Evolutionary conservation across 306 rosid species (phyloP).

Genomic region (Cucumis hystrix): DNA sequence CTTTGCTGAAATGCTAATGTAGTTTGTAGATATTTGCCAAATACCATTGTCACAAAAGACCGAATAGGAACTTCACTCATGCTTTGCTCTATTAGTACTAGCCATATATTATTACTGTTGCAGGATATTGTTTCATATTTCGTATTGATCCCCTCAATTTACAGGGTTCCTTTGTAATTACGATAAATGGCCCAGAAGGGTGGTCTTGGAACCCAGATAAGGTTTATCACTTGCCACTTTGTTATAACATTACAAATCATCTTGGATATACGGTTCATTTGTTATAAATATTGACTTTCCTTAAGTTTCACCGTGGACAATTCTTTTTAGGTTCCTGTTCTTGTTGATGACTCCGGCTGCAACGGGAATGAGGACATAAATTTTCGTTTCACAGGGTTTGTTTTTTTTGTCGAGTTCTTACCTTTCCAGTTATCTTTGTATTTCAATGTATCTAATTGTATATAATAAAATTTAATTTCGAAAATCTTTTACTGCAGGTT

Average conservation of each 20-base stretch:
- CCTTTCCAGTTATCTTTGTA: conserved; percentile 2
- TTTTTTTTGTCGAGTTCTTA: not conserved
- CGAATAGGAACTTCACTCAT: not conserved
- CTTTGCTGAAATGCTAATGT: not conserved
- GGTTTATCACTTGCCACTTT: conserved; percentile 26
- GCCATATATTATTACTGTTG: not conserved
- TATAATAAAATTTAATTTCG: conserved; percentile 1
- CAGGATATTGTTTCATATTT: conserved; percentile 10
- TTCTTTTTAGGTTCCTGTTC: conserved; percentile 59
- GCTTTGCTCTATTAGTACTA: not conserved
- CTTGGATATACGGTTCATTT: not conserved
- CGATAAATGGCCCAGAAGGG: conserved; percentile 83
- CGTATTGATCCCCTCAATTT: conserved; percentile 9
- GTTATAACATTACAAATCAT: not conserved
- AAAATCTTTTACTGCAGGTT: conserved; percentile 42
- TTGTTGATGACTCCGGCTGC: conserved; percentile 79
- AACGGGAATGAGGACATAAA: conserved; percentile 87
- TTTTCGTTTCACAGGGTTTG: conserved; percentile 84
- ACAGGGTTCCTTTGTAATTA: conserved; percentile 84
- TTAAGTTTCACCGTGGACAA: conserved; percentile 1
- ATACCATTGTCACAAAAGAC: not conserved
- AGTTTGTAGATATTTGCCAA: not conserved
- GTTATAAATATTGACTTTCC: conserved; percentile 6
- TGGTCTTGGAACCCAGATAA: conserved; percentile 94
- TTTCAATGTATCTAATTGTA: conserved; percentile 9